Evolutionary conservation across 108 stramenopile genomes (phyloP).

Genomic region (Nitzschia sp.): DNA sequence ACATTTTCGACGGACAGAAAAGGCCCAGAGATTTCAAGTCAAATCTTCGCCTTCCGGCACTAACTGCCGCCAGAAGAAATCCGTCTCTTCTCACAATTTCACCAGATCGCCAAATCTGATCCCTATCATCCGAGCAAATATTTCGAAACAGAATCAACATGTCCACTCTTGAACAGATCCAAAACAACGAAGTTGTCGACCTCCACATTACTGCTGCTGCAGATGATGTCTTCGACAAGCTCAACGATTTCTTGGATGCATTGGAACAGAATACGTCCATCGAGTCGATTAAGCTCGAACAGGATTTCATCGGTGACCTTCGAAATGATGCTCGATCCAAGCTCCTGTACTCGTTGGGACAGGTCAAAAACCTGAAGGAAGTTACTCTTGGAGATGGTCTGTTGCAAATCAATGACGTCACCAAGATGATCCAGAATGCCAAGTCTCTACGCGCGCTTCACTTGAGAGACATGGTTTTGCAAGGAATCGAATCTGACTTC

Average conservation of each 20-base stretch:
- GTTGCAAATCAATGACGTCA: background rate
- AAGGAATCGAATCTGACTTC: conserved; percentile 7
- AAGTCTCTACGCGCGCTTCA: background rate
- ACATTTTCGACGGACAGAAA: too few species aligned
- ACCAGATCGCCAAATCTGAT: too few species aligned
- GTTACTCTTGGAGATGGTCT: background rate
- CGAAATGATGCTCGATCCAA: background rate
- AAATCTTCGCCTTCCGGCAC: too few species aligned
- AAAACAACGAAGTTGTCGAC: background rate
- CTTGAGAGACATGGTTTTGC: background rate
- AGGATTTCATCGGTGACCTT: conserved; percentile 9
- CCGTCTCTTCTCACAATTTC: too few species aligned
- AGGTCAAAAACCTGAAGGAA: background rate
- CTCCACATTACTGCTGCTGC: background rate
- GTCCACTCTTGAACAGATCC: background rate
- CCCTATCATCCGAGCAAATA: too few species aligned
- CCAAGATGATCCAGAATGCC: conserved; percentile 4
- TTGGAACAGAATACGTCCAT: conserved; percentile 1
- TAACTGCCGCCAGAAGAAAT: too few species aligned
- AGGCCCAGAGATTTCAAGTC: too few species aligned
- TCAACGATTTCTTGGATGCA: background rate
- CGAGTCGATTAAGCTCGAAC: conserved; percentile 14
- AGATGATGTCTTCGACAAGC: background rate
- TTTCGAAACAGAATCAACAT: background rate
- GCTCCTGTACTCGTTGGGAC: background rate